phyloP scores from a whole-genome alignment of 345 rosid genomes.

The Dipteronia dyeriana region DNA sequence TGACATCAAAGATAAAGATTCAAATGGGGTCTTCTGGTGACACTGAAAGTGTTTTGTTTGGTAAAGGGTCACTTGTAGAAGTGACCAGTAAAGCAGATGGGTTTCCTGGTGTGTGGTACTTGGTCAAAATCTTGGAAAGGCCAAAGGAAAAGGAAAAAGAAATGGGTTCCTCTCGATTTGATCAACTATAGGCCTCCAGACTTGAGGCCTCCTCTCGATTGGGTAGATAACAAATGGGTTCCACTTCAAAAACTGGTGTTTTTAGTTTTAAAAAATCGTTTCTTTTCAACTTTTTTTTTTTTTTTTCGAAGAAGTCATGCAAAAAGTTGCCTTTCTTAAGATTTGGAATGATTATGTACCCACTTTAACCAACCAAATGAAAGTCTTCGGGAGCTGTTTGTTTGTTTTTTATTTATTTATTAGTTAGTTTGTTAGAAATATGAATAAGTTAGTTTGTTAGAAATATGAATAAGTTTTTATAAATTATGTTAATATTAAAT shows the following conservation, averaged over 20 bases:
- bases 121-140: not conserved
- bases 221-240: conserved; percentile 26
- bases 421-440: too few relatives aligned
- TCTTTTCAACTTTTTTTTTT: too few relatives aligned
- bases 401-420: too few relatives aligned
- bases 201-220: conserved; percentile 27
- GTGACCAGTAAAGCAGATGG: conserved; percentile 17
- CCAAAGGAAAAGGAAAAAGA: not conserved
- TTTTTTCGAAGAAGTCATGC: too few relatives aligned
- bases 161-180: conserved; percentile 14
- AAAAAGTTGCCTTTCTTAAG: too few relatives aligned
- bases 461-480: too few relatives aligned
- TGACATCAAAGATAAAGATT: not conserved
- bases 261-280: too few relatives aligned
- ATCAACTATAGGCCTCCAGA: not conserved
- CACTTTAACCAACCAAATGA: too few relatives aligned
- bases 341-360: too few relatives aligned
- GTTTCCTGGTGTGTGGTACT: not conserved
- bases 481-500: too few relatives aligned
- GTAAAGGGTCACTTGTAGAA: conserved; percentile 6
- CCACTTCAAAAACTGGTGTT: conserved; percentile 9
- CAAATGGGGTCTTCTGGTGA: not conserved
- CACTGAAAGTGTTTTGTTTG: not conserved
- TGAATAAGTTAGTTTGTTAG: too few relatives aligned
- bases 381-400: too few relatives aligned